These are phyloP conservation scores for Thraustochytrium striatum DNA, from an alignment of 352 stramenopile species.

Conservation along the genomic window DNA sequence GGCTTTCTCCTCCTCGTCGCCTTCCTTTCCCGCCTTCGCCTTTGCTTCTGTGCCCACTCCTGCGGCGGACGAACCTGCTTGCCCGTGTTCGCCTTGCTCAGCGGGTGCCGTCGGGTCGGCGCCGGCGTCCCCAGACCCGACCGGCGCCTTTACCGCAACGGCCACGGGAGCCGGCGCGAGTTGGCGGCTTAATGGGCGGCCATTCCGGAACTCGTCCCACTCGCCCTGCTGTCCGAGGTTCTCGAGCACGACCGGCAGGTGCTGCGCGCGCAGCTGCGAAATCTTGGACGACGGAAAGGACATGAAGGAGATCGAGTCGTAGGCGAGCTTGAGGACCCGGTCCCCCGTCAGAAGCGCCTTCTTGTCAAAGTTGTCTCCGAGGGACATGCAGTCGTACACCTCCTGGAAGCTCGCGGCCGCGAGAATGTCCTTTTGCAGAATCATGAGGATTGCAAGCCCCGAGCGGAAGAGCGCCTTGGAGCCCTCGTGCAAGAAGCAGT, in stretches of 20 bases:
- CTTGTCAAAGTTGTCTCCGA: slow-evolving; percentile 23
- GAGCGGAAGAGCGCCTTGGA: slow-evolving; percentile 77
- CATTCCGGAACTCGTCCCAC: slow-evolving; percentile 22
- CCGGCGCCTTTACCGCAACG: too few relatives aligned
- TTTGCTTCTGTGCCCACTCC: too few relatives aligned
- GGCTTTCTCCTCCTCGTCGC: too few relatives aligned
- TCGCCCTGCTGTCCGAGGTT: slow-evolving; percentile 38
- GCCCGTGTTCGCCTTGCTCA: too few relatives aligned
- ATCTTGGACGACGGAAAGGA: slow-evolving; percentile 32
- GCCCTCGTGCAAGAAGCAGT: slow-evolving; percentile 80
- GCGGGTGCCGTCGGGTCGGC: too few relatives aligned
- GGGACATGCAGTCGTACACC: slow-evolving; percentile 23
- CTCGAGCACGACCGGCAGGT: slow-evolving; percentile 4
- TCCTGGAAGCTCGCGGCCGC: slow-evolving; percentile 29
- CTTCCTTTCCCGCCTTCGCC: too few relatives aligned
- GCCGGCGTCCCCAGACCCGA: too few relatives aligned
- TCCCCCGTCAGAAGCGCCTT: slow-evolving; percentile 23
- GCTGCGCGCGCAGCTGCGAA: slow-evolving; percentile 10
- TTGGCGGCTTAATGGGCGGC: too few relatives aligned
- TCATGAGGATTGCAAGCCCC: slow-evolving; percentile 66
- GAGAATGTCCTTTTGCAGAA: slow-evolving; percentile 46
- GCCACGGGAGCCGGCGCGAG: too few relatives aligned
- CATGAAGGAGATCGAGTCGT: slow-evolving; percentile 13
- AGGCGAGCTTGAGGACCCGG: slow-evolving; percentile 22
- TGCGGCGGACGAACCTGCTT: too few relatives aligned